Conservation (phyloP, 768 basidiomycete species). For the Phaeolepiota aurea region DNA sequence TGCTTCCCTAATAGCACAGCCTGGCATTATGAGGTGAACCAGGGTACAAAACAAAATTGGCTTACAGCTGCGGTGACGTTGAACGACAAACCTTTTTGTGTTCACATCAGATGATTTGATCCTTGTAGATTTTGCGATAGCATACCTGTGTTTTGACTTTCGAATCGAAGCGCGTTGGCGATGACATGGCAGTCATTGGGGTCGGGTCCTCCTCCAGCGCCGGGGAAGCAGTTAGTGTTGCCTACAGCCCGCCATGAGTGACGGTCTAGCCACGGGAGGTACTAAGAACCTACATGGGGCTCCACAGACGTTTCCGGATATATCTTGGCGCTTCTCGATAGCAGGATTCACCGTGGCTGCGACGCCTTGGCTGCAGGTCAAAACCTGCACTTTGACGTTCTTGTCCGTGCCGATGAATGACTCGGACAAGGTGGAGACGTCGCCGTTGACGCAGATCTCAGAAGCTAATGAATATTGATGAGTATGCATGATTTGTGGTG, state of each 20-base stretch:
- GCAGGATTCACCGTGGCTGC: neutral
- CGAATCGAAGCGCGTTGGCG: constrained; percentile 37
- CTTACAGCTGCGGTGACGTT: constrained; percentile 20
- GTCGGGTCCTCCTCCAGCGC: constrained; percentile 37
- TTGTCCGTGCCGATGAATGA: constrained; percentile 30
- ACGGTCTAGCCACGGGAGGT: neutral
- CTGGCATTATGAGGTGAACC: no score
- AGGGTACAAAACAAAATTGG: no score
- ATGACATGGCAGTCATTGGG: constrained; percentile 41
- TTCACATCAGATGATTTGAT: neutral
- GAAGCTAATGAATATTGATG: neutral
- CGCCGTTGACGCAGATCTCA: constrained; percentile 7
- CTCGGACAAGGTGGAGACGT: constrained; percentile 12
- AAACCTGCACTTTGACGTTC: constrained; percentile 29
- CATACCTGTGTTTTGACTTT: constrained; percentile 33
- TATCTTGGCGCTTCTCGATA: constrained; percentile 18
- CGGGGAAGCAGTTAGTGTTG: constrained; percentile 35
- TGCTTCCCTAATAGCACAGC: no score
- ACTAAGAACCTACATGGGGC: constrained; percentile 22
- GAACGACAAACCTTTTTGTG: constrained; percentile 20
- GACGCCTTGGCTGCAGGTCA: constrained; percentile 17
- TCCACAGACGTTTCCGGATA: constrained; percentile 33
- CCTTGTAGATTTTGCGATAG: neutral
- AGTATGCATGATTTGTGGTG: neutral
- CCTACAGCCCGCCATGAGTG: constrained; percentile 12